Evolutionary conservation across 2,329 filamentous ascomycete species (phyloP).

Genomic region (Exophiala bonariae): DNA sequence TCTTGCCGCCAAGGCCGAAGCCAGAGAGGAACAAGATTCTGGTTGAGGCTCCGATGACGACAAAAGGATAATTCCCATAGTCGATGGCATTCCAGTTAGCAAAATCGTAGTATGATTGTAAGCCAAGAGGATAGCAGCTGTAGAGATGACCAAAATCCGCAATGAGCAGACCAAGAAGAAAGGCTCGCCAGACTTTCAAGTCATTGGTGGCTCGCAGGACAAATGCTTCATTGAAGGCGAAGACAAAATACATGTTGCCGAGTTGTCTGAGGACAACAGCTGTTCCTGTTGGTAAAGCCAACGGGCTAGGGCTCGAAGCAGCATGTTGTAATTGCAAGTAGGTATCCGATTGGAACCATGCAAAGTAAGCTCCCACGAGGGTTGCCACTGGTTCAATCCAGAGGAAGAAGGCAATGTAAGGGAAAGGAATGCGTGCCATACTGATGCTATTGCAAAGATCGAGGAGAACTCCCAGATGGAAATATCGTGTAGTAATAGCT

Average conservation of each 20-base stretch:
- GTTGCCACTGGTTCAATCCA: conserved; percentile 65
- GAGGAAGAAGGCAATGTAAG: conserved; percentile 74
- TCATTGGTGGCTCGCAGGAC: conserved; percentile 70
- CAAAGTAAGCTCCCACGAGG: conserved; percentile 54
- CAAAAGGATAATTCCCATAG: conserved; percentile 69
- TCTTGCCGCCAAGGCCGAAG: conserved; percentile 43
- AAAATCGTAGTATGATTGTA: conserved; percentile 63
- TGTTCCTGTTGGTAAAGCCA: conserved; percentile 57
- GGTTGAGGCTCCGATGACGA: conserved; percentile 65
- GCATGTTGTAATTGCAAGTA: conserved; percentile 68
- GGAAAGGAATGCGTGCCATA: conserved; percentile 55
- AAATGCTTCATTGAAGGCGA: conserved; percentile 74
- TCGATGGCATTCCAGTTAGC: conserved; percentile 66
- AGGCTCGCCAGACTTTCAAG: conserved; percentile 66
- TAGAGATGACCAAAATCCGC: conserved; percentile 78
- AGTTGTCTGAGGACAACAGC: conserved; percentile 71
- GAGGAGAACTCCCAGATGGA: neutral
- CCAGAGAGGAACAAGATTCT: conserved; percentile 60
- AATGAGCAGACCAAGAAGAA: conserved; percentile 67
- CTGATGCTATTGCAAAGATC: conserved; percentile 37
- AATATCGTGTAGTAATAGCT: too few relatives aligned
- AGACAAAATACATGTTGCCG: conserved; percentile 75
- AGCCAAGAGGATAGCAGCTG: conserved; percentile 61
- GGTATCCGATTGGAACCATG: conserved; percentile 48
- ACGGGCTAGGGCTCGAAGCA: conserved; percentile 46